These are phyloP conservation scores for Thuidium tamariscinum DNA, from an alignment of 225 moss, liverwort and hornwort species.

Conservation along the genomic window DNA sequence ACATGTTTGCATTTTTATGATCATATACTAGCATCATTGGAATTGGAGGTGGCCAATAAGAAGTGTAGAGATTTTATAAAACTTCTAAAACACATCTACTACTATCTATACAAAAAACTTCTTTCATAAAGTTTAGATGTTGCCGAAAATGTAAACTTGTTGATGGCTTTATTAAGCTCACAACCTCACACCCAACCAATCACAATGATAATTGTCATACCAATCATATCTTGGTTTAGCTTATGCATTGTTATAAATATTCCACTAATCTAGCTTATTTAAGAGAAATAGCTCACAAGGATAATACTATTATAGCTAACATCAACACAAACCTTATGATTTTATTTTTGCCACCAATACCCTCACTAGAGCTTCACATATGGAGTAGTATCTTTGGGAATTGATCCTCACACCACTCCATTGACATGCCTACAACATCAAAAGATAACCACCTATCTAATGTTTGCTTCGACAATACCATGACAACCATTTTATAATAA, in stretches of 20 bases:
- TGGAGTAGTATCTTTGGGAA: fast-evolving
- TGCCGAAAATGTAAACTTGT: fast-evolving
- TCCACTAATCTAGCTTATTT: fast-evolving
- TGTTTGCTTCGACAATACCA: fast-evolving
- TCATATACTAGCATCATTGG: no score
- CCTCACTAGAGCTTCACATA: background rate
- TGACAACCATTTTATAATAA: no score
- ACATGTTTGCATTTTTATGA: no score
- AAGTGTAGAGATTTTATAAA: background rate
- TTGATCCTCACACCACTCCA: fast-evolving
- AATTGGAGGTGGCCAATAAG: background rate
- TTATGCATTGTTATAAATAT: background rate
- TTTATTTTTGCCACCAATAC: background rate
- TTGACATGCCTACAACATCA: fast-evolving
- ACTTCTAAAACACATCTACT: fast-evolving
- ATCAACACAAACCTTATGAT: fast-evolving
- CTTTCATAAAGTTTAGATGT: fast-evolving
- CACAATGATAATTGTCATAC: fast-evolving
- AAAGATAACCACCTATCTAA: background rate
- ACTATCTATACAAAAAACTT: background rate
- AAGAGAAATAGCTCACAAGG: fast-evolving
- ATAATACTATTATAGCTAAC: fast-evolving
- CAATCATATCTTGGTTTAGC: background rate
- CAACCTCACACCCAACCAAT: no score
- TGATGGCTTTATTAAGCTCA: background rate